Conservation (phyloP, 805 yeast genomes). For the Yarrowia sp. region DNA sequence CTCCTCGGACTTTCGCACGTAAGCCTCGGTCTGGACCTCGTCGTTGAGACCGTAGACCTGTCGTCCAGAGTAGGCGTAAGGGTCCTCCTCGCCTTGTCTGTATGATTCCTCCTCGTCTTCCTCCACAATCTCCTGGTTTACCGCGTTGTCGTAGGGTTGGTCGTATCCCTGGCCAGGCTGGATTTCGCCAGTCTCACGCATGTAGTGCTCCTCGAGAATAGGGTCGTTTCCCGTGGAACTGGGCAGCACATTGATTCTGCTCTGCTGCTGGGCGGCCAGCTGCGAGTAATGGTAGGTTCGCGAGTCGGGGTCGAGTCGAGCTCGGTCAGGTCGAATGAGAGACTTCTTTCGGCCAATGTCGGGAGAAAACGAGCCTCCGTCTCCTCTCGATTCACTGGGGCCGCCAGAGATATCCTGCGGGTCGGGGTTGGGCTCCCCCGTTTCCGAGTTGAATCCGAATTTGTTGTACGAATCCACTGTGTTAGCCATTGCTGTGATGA, state of each 20-base stretch:
- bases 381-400: constrained; percentile 6
- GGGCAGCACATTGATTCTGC: constrained; percentile 62
- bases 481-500: background rate
- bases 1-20: constrained; percentile 13
- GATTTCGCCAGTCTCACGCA: constrained; percentile 27
- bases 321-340: constrained; percentile 81
- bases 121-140: constrained; percentile 27
- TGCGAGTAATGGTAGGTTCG: constrained; percentile 78
- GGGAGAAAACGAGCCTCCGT: constrained; percentile 1
- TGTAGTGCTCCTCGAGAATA: constrained; percentile 33
- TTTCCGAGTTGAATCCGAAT: constrained; percentile 23
- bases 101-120: constrained; percentile 28
- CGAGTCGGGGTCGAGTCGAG: constrained; percentile 59
- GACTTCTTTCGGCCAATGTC: constrained; percentile 54
- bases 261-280: constrained; percentile 63
- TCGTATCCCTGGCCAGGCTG: constrained; percentile 11
- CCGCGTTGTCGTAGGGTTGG: constrained; percentile 30
- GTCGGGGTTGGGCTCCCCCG: constrained; percentile 19
- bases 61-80: constrained; percentile 11
- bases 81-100: constrained; percentile 31
- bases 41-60: constrained; percentile 57
- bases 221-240: constrained; percentile 74
- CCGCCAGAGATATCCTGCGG: constrained; percentile 12
- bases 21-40: constrained; percentile 40
- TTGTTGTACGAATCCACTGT: constrained; percentile 25